Base-by-base conservation (phyloP, 768 basidiomycete genomes). In the Suillus subluteus region DNA sequence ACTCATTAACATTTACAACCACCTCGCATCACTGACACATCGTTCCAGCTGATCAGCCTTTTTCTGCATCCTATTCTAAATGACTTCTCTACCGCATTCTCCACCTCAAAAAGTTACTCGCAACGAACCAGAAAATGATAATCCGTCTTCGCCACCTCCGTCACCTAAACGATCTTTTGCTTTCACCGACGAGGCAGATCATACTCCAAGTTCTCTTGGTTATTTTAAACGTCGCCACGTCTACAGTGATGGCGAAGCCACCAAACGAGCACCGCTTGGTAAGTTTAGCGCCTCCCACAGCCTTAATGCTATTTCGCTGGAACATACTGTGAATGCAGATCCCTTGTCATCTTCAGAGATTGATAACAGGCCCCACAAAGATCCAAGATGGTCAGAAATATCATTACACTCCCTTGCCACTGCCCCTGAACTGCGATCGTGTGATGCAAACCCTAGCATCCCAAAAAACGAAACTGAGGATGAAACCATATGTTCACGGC, bases 231-330 rank as follows among this genome's bases (percentile, higher is more conserved):
- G 69, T 46, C 70, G 70, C 40, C 74, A 73, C 54, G 65, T 72
- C 18, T 58, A 66, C 38, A 40, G 58, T 37, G 65, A 68, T 8
- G 12, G 15, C 9, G 65, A 65, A 43, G 44, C n/a, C 30, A 40
- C 62, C 26, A 71, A 23, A 67, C 70, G 77, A 18, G 54, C 62
- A 1, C 72, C 77, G 12, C 64, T 77, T 38, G 67, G 76, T 77
- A 68, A 76, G 76, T 73, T 41, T 58, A 62, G 6, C 52, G 38
- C 61, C 21, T 35, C 18, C 15, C 12, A 56, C 62, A 66, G 21
- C 35, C 48, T 58, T 9, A 35, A 50, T 58, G 12, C 6, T 41
- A 32, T 48, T 41, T 40, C 52, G 54, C 66, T 66, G 44, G 43
- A 70, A 54, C 30, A 65, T 55, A 5, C 35, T 50, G 21, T 67